These are phyloP conservation scores for Anethum foeniculum DNA, from an alignment of 140 eudicot species.

Conservation along the genomic window DNA sequence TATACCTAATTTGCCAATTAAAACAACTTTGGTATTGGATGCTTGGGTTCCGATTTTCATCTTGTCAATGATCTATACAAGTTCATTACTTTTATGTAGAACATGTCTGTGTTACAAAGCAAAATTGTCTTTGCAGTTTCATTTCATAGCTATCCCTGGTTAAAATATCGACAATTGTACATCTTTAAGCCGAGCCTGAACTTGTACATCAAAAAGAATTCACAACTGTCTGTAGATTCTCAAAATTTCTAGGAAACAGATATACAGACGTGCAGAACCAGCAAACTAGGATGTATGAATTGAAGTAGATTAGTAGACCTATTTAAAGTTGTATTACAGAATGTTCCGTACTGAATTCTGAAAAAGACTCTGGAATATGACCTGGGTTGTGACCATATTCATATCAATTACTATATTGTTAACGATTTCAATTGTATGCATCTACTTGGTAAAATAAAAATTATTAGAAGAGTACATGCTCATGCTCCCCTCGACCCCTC, in stretches of 20 bases:
- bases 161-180: not conserved
- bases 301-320: too few species aligned
- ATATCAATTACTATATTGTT: too few species aligned
- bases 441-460: not conserved
- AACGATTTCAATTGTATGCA: too few species aligned
- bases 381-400: too few species aligned
- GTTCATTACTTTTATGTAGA: not conserved
- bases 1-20: not conserved
- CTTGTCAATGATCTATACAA: not conserved
- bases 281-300: too few species aligned
- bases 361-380: too few species aligned
- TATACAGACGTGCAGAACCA: too few species aligned
- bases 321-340: too few species aligned
- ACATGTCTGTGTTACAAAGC: not conserved
- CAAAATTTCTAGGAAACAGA: not conserved
- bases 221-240: not conserved
- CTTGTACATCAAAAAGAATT: not conserved
- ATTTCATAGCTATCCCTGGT: not conserved
- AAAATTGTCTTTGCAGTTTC: not conserved
- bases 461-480: not conserved
- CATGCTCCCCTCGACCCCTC: not conserved
- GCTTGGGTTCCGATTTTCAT: not conserved
- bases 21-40: not conserved
- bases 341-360: too few species aligned
- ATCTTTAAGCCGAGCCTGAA: not conserved